Percentiles rank a stretch among this genome's conserved stretches.
phyloP scores from a whole-genome alignment of 768 basidiomycete genomes.

The Nidularia pulvinata region DNA sequence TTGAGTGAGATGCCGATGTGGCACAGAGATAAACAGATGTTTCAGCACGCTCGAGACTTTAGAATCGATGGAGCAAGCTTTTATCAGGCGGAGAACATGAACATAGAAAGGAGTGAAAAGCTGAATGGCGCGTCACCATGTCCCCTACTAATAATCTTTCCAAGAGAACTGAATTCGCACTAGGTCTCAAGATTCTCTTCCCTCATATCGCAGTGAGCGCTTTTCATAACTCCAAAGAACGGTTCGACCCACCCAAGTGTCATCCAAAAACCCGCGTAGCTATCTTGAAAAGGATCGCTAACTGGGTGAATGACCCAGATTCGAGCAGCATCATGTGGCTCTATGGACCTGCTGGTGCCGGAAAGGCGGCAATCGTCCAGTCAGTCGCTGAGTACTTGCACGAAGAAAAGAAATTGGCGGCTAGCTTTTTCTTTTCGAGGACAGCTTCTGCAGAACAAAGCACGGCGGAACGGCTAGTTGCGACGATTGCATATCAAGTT shows the following conservation, averaged over 20 bases:
- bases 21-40: too few relatives aligned
- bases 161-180: too few relatives aligned
- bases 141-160: too few relatives aligned
- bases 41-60: too few relatives aligned
- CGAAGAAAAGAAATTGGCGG: constrained; percentile 4
- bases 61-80: too few relatives aligned
- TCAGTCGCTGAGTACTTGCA: constrained; percentile 17
- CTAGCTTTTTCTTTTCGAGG: constrained; percentile 16
- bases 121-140: too few relatives aligned
- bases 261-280: constrained; percentile 11
- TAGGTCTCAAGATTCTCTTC: too few relatives aligned
- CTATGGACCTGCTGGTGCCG: constrained; percentile 13
- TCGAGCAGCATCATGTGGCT: neutral
- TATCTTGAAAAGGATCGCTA: constrained; percentile 4
- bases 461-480: constrained; percentile 6
- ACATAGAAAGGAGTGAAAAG: too few relatives aligned
- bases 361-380: constrained; percentile 24
- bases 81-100: too few relatives aligned
- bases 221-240: constrained; percentile 10
- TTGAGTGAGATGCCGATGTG: too few relatives aligned
- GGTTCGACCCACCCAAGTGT: constrained; percentile 13
- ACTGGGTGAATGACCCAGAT: constrained; percentile 5
- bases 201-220: neutral
- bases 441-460: neutral
- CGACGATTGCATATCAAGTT: constrained; percentile 18